phyloP scores from a whole-genome alignment of 352 stramenopile species.

The Pythium brassicae region DNA sequence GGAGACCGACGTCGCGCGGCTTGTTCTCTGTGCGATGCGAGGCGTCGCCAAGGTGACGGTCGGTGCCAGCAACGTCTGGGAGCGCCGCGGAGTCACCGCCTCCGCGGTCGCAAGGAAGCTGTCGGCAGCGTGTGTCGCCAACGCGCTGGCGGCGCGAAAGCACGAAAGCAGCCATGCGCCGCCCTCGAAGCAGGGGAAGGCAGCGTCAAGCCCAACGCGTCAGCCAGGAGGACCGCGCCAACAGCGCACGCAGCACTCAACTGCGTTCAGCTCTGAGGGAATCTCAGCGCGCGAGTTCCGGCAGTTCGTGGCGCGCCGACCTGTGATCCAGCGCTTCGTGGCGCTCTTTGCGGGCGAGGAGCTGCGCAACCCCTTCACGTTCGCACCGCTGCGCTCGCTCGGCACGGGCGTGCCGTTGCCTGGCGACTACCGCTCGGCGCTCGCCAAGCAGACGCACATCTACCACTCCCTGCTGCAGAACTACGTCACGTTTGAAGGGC shows the following conservation, averaged over 20 bases:
- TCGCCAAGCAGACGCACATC: conserved; percentile 25
- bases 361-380: conserved; percentile 61
- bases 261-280: neutral
- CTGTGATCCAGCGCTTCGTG: conserved; percentile 38
- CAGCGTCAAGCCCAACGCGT: neutral
- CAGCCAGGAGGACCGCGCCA: neutral
- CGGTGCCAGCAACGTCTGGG: conserved; percentile 40
- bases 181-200: conserved; percentile 1
- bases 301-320: conserved; percentile 28
- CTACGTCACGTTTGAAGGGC: conserved; percentile 53
- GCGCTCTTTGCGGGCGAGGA: conserved; percentile 55
- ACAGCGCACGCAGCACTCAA: neutral
- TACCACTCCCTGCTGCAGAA: conserved; percentile 43
- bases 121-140: conserved; percentile 15
- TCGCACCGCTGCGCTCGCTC: conserved; percentile 16
- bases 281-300: conserved; percentile 27
- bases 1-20: conserved; percentile 42
- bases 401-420: conserved; percentile 13
- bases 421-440: conserved; percentile 2
- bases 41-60: conserved; percentile 46
- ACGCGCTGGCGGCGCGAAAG: conserved; percentile 4
- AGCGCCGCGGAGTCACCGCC: conserved; percentile 18
- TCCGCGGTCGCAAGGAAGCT: conserved; percentile 17
- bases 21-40: conserved; percentile 59
- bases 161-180: neutral